Conservation (phyloP, 2,329 filamentous ascomycete genomes). For the Albifimbria verrucaria region DNA sequence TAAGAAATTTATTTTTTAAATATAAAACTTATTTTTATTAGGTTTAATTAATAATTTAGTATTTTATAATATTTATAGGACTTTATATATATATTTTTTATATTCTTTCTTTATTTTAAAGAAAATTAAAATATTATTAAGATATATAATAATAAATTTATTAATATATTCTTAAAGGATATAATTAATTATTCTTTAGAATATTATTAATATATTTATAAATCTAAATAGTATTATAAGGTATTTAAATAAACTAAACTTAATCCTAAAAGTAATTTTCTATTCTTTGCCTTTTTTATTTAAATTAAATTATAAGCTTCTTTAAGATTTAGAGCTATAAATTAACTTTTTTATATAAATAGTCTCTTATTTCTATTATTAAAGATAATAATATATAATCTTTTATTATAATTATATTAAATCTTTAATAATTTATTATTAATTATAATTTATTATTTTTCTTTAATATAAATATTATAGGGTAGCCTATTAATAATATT, state of each 20-base stretch:
- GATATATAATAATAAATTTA: not conserved
- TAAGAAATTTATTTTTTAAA: not conserved
- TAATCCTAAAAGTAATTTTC: not conserved
- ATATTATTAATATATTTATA: not conserved
- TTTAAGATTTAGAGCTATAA: not conserved
- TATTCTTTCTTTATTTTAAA: not conserved
- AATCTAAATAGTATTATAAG: no score
- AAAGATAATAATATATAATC: not conserved
- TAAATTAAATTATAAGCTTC: not conserved
- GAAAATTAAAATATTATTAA: conserved; percentile 6
- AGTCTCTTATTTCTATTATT: not conserved
- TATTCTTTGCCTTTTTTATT: not conserved
- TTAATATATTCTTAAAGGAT: not conserved
- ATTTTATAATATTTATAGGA: not conserved
- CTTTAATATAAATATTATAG: not conserved
- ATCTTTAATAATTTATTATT: not conserved
- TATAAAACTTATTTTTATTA: not conserved
- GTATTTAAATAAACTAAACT: no score
- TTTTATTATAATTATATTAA: not conserved
- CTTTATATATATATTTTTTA: not conserved
- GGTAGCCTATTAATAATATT: not conserved
- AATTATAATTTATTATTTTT: not conserved
- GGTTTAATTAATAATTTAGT: not conserved
- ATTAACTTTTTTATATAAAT: not conserved
- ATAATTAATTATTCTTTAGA: not conserved